A percentile compares a stretch with the other conserved stretches of the same genome.
These are phyloP conservation scores for Pseudonectria foliicola DNA, from an alignment of 2,329 filamentous ascomycete genomes.

Conservation along the genomic window DNA sequence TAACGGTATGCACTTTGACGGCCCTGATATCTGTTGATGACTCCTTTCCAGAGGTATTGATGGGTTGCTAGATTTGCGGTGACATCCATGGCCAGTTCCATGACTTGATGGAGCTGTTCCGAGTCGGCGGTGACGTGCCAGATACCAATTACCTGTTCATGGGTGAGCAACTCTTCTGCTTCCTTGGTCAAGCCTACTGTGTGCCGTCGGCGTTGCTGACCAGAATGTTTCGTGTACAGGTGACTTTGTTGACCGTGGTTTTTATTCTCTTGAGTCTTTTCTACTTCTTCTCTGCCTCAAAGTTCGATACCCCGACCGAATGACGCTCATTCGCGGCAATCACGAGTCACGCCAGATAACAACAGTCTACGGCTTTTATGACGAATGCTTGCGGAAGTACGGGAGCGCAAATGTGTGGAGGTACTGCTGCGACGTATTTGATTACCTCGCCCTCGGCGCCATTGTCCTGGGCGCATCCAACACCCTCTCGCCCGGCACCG, in stretches of 20 bases:
- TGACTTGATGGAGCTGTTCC: constrained; percentile 93
- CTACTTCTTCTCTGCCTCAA: constrained; percentile 92
- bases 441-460: constrained; percentile 87
- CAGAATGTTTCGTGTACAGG: constrained; percentile 40
- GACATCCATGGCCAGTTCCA: constrained; percentile 97
- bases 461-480: constrained; percentile 82
- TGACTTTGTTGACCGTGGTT: constrained; percentile 95
- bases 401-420: constrained; percentile 95
- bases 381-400: constrained; percentile 93
- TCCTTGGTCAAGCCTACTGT: background rate
- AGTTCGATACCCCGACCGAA: constrained; percentile 93
- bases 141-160: constrained; percentile 98
- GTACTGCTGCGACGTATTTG: constrained; percentile 96
- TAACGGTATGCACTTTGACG: constrained; percentile 58
- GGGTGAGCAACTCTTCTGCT: constrained; percentile 45
- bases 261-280: constrained; percentile 96
- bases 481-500: constrained; percentile 44
- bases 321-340: constrained; percentile 91
- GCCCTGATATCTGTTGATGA: background rate
- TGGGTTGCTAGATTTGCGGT: constrained; percentile 67
- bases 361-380: constrained; percentile 96
- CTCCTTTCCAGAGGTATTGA: constrained; percentile 8
- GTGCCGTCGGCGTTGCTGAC: constrained; percentile 6
- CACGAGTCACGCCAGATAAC: constrained; percentile 97
- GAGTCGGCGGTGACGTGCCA: constrained; percentile 86